phyloP scores from a whole-genome alignment of 1,284 basidiomycete genomes.

The Baeospora myosura region DNA sequence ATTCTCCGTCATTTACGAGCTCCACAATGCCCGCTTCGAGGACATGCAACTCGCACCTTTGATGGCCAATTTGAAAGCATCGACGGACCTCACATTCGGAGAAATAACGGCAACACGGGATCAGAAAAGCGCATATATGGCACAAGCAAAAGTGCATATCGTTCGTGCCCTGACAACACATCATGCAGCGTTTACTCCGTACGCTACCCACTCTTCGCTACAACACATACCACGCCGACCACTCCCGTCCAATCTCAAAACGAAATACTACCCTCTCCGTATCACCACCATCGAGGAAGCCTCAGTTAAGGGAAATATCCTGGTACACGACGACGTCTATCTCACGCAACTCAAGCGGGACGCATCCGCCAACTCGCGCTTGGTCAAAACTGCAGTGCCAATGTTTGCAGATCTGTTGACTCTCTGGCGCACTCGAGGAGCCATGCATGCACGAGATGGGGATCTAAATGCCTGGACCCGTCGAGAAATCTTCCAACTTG shows the following conservation, averaged over 20 bases:
- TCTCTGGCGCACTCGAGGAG: neutral
- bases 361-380: neutral
- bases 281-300: slow-evolving; percentile 5
- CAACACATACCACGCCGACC: slow-evolving; percentile 4
- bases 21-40: neutral
- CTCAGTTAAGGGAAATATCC: slow-evolving; percentile 4
- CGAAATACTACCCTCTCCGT: slow-evolving; percentile 1
- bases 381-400: neutral
- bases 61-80: neutral
- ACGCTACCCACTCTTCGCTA: slow-evolving; percentile 1
- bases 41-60: slow-evolving; percentile 8
- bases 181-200: neutral
- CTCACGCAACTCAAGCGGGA: neutral
- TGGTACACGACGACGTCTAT: neutral
- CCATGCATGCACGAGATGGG: neutral
- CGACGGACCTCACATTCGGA: neutral
- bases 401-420: neutral
- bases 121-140: neutral
- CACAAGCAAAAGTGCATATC: slow-evolving; percentile 6
- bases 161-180: neutral
- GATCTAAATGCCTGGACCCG: slow-evolving; percentile 19
- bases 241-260: neutral
- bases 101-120: slow-evolving; percentile 5
- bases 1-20: slow-evolving; percentile 9
- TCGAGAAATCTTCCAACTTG: slow-evolving; percentile 20